These are phyloP conservation scores for Saposhnikovia divaricata DNA, from an alignment of 129 eudicot species.

Conservation along the genomic window DNA sequence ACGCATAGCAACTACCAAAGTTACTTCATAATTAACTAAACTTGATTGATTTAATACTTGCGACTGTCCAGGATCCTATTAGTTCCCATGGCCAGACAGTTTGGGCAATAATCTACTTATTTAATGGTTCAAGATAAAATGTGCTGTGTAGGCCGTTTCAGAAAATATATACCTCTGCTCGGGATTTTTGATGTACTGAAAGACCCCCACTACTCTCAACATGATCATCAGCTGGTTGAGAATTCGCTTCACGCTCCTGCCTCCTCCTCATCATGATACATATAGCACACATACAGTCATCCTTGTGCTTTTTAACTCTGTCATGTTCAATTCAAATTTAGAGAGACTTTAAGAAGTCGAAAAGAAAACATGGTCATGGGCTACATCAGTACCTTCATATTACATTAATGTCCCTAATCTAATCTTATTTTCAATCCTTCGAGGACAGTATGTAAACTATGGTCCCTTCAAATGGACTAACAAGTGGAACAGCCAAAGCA, in stretches of 20 bases:
- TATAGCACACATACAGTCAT: conserved; percentile 92
- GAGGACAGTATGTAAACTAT: background rate
- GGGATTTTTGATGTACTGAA: conserved; percentile 31
- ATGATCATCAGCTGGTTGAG: conserved; percentile 42
- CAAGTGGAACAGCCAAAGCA: background rate
- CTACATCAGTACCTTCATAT: background rate
- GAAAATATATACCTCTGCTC: conserved; percentile 40
- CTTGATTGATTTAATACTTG: background rate
- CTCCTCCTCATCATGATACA: conserved; percentile 97
- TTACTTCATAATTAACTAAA: background rate
- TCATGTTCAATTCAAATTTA: background rate
- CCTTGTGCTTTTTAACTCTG: conserved; percentile 89
- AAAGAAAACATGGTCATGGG: background rate
- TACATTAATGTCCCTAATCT: background rate
- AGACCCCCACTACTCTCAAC: conserved; percentile 41
- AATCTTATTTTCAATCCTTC: background rate
- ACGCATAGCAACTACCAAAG: background rate
- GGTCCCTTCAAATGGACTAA: background rate
- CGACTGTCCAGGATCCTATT: background rate
- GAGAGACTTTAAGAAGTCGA: background rate
- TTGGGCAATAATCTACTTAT: background rate
- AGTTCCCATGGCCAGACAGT: background rate
- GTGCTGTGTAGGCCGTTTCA: background rate
- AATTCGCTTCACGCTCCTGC: conserved; percentile 69
- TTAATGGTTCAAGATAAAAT: background rate